Percentiles rank a stretch among this genome's conserved stretches.
phyloP scores from a whole-genome alignment of 805 yeast genomes.

The Candida insectalens region DNA sequence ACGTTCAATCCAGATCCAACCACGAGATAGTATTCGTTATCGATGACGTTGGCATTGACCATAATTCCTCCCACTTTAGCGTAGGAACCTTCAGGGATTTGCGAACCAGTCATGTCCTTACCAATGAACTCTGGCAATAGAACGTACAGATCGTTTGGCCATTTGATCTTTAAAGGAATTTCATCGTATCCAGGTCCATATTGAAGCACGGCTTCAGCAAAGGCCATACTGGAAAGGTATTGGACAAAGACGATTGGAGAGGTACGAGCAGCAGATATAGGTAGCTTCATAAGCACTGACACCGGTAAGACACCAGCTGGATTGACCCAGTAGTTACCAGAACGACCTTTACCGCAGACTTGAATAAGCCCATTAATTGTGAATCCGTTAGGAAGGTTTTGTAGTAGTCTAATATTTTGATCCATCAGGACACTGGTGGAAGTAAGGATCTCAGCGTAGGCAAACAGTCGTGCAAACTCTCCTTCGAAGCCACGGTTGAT shows the following conservation, averaged over 20 bases:
- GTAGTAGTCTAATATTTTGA: slow-evolving; percentile 50
- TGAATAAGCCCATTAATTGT: slow-evolving; percentile 71
- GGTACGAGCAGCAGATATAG: slow-evolving; percentile 28
- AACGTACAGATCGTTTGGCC: slow-evolving; percentile 95
- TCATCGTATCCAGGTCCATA: slow-evolving; percentile 48
- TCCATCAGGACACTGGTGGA: slow-evolving; percentile 80
- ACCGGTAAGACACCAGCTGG: slow-evolving; percentile 88
- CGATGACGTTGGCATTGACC: slow-evolving; percentile 65
- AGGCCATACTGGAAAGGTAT: slow-evolving; percentile 74
- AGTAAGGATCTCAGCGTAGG: slow-evolving; percentile 84
- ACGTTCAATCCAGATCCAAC: slow-evolving; percentile 87
- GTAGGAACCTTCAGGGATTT: slow-evolving; percentile 43
- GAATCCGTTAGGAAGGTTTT: slow-evolving; percentile 60
- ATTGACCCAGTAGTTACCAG: slow-evolving; percentile 91
- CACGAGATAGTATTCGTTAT: slow-evolving; percentile 53
- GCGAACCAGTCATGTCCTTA: not conserved
- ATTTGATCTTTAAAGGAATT: slow-evolving; percentile 74
- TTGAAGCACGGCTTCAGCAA: slow-evolving; percentile 63
- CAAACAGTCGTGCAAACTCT: slow-evolving; percentile 49
- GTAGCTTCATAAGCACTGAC: slow-evolving; percentile 58
- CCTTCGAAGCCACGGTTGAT: slow-evolving; percentile 18
- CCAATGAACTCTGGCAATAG: slow-evolving; percentile 46
- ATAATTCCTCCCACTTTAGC: slow-evolving; percentile 78
- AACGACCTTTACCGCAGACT: slow-evolving; percentile 87
- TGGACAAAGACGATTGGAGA: slow-evolving; percentile 74